Evolutionary conservation across 2,329 filamentous ascomycete species (phyloP).

Genomic region (Escovopsis sp.): DNA sequence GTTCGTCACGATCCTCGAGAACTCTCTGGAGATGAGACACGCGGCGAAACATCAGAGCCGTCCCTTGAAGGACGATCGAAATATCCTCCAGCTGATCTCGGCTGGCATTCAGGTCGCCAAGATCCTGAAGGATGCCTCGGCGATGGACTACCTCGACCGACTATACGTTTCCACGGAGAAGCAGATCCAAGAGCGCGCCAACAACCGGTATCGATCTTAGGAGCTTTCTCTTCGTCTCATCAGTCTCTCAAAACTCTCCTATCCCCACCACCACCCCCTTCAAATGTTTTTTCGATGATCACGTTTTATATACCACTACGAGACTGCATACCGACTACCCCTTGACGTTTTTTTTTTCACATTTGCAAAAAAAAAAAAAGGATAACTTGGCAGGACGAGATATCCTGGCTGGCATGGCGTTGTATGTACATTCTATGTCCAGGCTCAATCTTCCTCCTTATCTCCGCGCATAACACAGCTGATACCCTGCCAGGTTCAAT

Average conservation of each 20-base stretch:
- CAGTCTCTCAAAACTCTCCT: background rate
- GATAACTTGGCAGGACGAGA: background rate
- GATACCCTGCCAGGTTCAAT: too few relatives aligned
- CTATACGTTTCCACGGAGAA: conserved; percentile 73
- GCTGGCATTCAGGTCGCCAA: conserved; percentile 79
- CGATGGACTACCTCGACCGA: conserved; percentile 69
- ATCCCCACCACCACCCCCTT: too few relatives aligned
- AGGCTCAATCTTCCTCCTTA: background rate
- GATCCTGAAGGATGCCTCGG: conserved; percentile 69
- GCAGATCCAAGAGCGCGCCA: conserved; percentile 55
- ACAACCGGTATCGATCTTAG: conserved; percentile 19
- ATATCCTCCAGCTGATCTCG: conserved; percentile 76
- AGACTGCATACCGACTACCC: conserved; percentile 5
- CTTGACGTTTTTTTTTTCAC: conserved; percentile 3
- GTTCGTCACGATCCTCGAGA: conserved; percentile 76
- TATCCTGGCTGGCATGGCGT: background rate
- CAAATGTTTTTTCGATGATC: conserved; percentile 7
- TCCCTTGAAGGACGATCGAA: conserved; percentile 75
- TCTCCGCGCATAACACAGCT: too few relatives aligned
- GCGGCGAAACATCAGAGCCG: conserved; percentile 71
- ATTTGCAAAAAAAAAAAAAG: background rate
- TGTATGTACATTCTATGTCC: background rate
- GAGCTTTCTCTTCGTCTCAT: conserved; percentile 2
- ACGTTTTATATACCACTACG: conserved; percentile 9
- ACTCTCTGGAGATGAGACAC: conserved; percentile 77